Evolutionary conservation across 306 rosid genomes (phyloP), one percentile per base, ranked within the genome.

Genomic region (Dalbergia cochinchinensis): DNA sequence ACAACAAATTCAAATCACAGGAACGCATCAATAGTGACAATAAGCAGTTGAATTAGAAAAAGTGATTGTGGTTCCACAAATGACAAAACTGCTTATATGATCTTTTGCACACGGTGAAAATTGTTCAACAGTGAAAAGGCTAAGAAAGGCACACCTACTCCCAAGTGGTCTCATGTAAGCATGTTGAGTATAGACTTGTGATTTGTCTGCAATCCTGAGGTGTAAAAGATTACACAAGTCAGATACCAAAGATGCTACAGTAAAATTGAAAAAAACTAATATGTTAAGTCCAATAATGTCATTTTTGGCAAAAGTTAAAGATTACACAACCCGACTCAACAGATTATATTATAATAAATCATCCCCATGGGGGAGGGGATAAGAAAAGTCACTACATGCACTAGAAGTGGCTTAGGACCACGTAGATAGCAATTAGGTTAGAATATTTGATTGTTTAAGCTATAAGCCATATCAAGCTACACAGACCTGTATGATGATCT

Each of bases 111-210:
- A 62, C n/a, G n/a, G 65, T 14, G 11, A 13, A 71, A 37, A 37
- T 6, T 39, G 45, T 47, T 42, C 48, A 34, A 11, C 18, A n/a
- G n/a, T 55, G 60, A 76, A 61, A 80, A 35, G 58, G 71, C 62
- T 10, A 71, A 26, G 11, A 74, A 86, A 64, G 69, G 82, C 90
- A 20, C 58, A 93, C 99, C 99, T 65, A 96, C 98, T n/a, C 84
- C 99, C 98, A 76, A 96, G 97, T 5, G 99, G 99, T 85, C 99
- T 91, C 99, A 96, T 96, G 71, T 96, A 96, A 63, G 99, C 99
- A 91, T 96, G 99, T 63, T 96, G 99, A 59, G 99, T 96, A 85
- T 96, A 96, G 87, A 96, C 88, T 83, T 96, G 99, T 44, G 99
- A 96, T 83, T 96, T 96, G 87, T 96, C 96, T 42, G 98, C 98